Evolutionary conservation across 495 filamentous ascomycete genomes (phyloP).

Genomic region (Xylaria telfairii): DNA sequence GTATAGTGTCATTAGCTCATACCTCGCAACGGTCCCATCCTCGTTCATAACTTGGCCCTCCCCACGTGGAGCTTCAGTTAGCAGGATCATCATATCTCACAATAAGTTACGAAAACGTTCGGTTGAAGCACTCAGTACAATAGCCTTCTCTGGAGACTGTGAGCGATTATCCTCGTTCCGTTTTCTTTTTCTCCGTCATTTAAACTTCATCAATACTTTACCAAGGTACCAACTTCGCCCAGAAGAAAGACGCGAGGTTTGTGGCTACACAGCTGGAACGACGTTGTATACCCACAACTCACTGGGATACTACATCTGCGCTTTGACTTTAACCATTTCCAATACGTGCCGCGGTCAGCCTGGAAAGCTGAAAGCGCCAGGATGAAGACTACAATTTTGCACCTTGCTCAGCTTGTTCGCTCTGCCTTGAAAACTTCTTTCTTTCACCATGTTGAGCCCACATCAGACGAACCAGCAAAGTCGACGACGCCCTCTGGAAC

Average conservation of each 20-base stretch:
- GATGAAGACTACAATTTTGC: slow-evolving; percentile 29
- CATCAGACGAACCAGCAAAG: slow-evolving; percentile 3
- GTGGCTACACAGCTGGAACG: not conserved
- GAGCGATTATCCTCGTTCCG: not conserved
- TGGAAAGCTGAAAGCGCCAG: slow-evolving; percentile 17
- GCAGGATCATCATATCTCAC: not conserved
- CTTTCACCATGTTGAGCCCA: slow-evolving; percentile 21
- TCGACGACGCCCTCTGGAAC: not conserved
- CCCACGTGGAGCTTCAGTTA: slow-evolving; percentile 8
- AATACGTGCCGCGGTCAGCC: not conserved
- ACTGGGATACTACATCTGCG: slow-evolving; percentile 15
- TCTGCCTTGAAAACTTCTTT: slow-evolving; percentile 25
- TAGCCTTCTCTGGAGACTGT: not conserved
- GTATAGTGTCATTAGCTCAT: slow-evolving; percentile 11
- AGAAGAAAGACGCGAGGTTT: not conserved
- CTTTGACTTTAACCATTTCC: slow-evolving; percentile 10
- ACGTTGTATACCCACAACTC: slow-evolving; percentile 13
- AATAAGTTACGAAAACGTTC: not conserved
- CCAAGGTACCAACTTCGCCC: not conserved
- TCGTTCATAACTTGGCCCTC: slow-evolving; percentile 17
- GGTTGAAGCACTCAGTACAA: not conserved
- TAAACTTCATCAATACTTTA: not conserved
- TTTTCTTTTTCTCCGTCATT: not conserved
- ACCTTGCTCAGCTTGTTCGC: slow-evolving; percentile 28
- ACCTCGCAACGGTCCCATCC: not conserved